Evolutionary conservation across 106 monocot species (phyloP), one percentile per base, ranked within the genome.

Genomic region (Platanthera zijinensis): DNA sequence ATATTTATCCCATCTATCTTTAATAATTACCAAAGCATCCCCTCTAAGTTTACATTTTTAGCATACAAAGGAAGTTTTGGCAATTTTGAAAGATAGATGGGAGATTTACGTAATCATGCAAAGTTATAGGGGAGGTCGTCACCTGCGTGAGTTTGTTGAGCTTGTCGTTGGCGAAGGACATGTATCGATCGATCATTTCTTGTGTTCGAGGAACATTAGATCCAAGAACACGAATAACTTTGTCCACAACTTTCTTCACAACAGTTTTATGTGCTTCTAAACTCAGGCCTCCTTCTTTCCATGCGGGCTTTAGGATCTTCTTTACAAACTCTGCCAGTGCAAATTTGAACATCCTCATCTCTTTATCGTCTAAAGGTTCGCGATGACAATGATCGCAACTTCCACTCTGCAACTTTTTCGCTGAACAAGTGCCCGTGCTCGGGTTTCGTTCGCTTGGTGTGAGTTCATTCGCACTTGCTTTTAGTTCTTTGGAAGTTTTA

Each of bases 211-310:
- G 88, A 48, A 91, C 83, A 52, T 78, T 67, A 17, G 76, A 12
- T 7, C 76, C 57, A 71, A 83, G n/a, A 48, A 79, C 54, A 70
- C 62, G 48, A 19, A 76, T 68, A 10, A 91, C 91, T 71, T 91
- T 91, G 14, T 91, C 88, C 9, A 88, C 88, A 14, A 82, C 77
- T 74, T 84, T 91, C 75, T 91, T 91, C 50, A 88, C 88, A 18
- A 91, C 84, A 25, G 73, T 86, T 10, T 83, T 91, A 72, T 86
- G 84, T 52, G 84, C 80, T 75, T 85, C 90, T 78, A 80, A 84
- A 52, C 81, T 90, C 80, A 91, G 69, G 13, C 76, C 75, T 0
- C 88, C 91, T 70, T 86, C 86, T 76, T 84, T 84, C 91, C 91
- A 91, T 1, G 39, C 57, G 2, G 86, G 88, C 73, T 76, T 85